phyloP scores from a whole-genome alignment of 495 filamentous ascomycete species.

The Articulospora tetracladia region DNA sequence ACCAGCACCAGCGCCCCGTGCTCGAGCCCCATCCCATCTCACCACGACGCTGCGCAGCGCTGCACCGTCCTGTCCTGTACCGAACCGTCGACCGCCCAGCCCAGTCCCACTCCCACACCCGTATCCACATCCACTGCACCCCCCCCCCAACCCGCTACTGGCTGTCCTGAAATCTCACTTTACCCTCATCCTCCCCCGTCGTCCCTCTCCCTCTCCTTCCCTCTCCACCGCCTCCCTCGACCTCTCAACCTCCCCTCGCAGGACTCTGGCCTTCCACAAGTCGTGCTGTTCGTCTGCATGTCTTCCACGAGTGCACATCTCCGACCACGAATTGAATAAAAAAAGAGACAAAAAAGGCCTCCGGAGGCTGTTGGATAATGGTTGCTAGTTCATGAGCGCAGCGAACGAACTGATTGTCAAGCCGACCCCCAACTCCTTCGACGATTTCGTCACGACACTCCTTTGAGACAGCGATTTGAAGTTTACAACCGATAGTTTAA shows the following conservation, averaged over 20 bases:
- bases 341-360: constrained; percentile 20
- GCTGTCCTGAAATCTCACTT: constrained; percentile 3
- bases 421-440: constrained; percentile 15
- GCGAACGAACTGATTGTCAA: constrained; percentile 17
- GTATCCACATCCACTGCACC: not conserved
- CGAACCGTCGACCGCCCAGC: too few relatives aligned
- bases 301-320: constrained; percentile 9
- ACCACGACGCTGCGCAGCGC: not conserved
- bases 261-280: constrained; percentile 7
- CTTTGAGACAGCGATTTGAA: constrained; percentile 30
- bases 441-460: constrained; percentile 44
- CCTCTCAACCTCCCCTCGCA: constrained; percentile 4
- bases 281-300: constrained; percentile 24
- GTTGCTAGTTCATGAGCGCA: constrained; percentile 21
- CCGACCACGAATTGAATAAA: not conserved
- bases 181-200: constrained; percentile 2
- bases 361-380: constrained; percentile 29
- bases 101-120: not conserved
- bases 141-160: not conserved
- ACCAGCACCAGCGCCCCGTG: too few relatives aligned
- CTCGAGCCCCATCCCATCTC: not conserved
- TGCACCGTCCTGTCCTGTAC: too few relatives aligned
- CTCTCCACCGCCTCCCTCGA: constrained; percentile 7
- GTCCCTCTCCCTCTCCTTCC: constrained; percentile 1
- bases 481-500: constrained; percentile 22